Percentiles rank a stretch among this genome's conserved stretches.
Evolutionary conservation across 139 green algal species (phyloP).

Genomic region (Ettlia oleoabundans): DNA sequence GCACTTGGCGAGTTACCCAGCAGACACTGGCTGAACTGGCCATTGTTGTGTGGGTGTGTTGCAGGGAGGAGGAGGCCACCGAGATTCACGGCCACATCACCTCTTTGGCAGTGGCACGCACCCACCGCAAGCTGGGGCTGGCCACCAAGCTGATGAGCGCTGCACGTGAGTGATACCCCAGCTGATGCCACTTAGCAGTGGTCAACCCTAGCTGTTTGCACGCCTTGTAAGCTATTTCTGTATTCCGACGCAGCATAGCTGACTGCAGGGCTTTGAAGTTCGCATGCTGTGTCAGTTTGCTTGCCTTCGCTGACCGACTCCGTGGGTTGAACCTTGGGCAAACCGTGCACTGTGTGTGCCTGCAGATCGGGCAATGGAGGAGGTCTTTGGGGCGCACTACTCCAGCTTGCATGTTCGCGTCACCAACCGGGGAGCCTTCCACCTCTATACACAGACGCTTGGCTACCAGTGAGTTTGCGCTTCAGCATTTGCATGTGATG

Average conservation of each 20-base stretch:
- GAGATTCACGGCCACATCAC: conserved; percentile 98
- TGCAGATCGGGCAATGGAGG: conserved; percentile 90
- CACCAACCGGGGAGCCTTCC: conserved; percentile 93
- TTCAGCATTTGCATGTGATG: no score
- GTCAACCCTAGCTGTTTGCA: no score
- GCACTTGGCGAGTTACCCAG: no score
- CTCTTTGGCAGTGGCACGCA: conserved; percentile 92
- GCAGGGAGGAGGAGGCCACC: conserved; percentile 90
- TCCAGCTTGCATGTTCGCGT: conserved; percentile 96
- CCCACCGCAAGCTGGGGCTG: conserved; percentile 96
- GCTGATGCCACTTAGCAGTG: no score
- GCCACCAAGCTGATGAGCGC: conserved; percentile 95
- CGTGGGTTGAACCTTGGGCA: no score
- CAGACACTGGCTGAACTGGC: no score
- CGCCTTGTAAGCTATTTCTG: no score
- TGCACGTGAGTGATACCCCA: conserved; percentile 91
- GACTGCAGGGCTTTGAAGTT: not conserved
- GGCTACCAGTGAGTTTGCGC: conserved; percentile 85
- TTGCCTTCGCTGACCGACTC: no score
- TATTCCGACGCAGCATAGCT: no score
- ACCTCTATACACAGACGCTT: conserved; percentile 96
- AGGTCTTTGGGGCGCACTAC: conserved; percentile 96
- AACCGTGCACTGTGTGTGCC: not conserved
- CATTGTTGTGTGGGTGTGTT: not conserved
- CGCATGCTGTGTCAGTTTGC: no score